Conservation (phyloP, 441 rosid genomes). For the Rhodomyrtus psidioides region DNA sequence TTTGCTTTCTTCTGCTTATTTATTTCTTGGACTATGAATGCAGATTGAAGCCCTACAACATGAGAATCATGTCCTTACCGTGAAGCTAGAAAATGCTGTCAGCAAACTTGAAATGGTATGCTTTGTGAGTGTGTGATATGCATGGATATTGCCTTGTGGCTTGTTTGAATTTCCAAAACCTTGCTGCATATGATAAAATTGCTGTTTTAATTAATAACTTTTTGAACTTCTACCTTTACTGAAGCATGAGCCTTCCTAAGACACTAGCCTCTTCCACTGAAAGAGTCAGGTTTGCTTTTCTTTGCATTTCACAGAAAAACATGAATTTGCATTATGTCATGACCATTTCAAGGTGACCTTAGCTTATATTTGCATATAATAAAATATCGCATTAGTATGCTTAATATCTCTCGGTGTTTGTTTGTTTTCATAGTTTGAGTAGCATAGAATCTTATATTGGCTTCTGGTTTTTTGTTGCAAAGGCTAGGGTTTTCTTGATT, state of each 20-base stretch:
- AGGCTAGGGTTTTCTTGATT: not conserved
- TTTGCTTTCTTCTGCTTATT: not conserved
- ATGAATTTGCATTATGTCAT: not conserved
- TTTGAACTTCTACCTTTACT: not conserved
- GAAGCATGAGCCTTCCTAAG: not conserved
- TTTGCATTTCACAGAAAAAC: not conserved
- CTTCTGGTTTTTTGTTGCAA: not conserved
- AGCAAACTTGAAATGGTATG: constrained; percentile 39
- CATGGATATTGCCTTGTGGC: not conserved
- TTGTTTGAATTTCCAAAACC: not conserved
- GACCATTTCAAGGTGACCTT: not conserved
- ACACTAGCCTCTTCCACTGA: not conserved
- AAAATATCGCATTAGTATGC: not conserved
- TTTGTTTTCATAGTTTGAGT: not conserved
- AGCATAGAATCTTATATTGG: not conserved
- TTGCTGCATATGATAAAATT: not conserved
- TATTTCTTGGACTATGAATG: not conserved
- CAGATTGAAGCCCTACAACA: constrained; percentile 33
- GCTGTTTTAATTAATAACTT: not conserved
- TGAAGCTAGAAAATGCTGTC: constrained; percentile 29
- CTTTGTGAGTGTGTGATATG: not conserved
- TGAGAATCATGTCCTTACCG: constrained; percentile 29
- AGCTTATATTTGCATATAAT: not conserved
- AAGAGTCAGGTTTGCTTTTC: not conserved
- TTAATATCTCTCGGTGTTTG: not conserved